Conservation (phyloP, 805 yeast species). For the Wickerhamomyces ciferrii region DNA sequence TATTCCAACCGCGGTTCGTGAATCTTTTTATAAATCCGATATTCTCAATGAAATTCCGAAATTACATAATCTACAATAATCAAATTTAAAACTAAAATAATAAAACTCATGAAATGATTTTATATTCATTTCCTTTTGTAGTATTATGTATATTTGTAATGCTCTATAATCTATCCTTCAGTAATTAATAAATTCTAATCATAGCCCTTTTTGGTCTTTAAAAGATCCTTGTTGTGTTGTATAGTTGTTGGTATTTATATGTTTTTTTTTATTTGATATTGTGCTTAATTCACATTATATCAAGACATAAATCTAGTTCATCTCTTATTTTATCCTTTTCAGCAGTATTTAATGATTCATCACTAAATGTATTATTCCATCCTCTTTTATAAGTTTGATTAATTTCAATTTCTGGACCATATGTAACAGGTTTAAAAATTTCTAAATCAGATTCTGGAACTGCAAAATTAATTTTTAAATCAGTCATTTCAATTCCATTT, state of each 20-base stretch:
- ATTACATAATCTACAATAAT: no score
- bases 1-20: no score
- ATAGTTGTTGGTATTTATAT: background rate
- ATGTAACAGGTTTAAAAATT: background rate
- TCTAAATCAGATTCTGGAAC: background rate
- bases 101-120: no score
- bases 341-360: background rate
- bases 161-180: background rate
- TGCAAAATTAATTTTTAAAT: background rate
- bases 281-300: no score
- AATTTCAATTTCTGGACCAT: background rate
- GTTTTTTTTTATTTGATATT: no score
- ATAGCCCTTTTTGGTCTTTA: background rate
- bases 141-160: no score
- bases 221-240: background rate
- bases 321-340: background rate
- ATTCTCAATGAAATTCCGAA: no score
- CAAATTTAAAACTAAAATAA: no score
- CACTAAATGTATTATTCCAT: background rate
- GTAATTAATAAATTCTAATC: background rate
- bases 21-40: no score
- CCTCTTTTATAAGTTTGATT: background rate
- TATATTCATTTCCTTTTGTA: no score
- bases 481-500: constrained; percentile 6
- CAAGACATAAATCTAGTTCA: background rate